These are phyloP conservation scores for Xylaria intraflava DNA, from an alignment of 495 filamentous ascomycete genomes.

Conservation along the genomic window DNA sequence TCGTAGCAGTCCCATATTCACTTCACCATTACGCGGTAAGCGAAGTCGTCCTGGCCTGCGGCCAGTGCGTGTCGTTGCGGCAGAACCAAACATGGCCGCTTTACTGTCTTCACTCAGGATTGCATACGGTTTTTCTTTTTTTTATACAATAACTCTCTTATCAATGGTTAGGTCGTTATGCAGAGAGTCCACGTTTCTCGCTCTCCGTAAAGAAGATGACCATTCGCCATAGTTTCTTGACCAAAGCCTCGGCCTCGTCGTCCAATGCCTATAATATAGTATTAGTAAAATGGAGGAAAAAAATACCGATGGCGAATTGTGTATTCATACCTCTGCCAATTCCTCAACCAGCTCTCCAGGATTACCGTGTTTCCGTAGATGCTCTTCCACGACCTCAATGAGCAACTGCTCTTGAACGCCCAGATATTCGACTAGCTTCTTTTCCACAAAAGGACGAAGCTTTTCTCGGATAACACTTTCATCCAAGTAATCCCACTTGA, in stretches of 20 bases:
- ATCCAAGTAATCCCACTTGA: conserved; percentile 94
- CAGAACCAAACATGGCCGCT: not conserved
- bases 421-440: conserved; percentile 94
- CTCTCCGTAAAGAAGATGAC: conserved; percentile 96
- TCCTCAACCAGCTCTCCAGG: conserved; percentile 79
- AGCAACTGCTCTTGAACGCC: conserved; percentile 95
- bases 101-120: not conserved
- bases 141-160: conserved; percentile 3
- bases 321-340: conserved; percentile 64
- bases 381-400: conserved; percentile 85
- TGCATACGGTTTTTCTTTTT: conserved; percentile 2
- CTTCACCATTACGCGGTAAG: not conserved
- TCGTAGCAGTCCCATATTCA: not conserved
- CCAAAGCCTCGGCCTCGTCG: conserved; percentile 88
- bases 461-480: conserved; percentile 77
- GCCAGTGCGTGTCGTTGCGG: not conserved
- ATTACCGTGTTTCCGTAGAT: conserved; percentile 67
- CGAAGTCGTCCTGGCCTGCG: not conserved
- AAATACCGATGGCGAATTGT: conserved; percentile 2
- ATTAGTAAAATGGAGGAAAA: conserved; percentile 16
- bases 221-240: conserved; percentile 97
- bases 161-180: conserved; percentile 27
- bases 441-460: conserved; percentile 90
- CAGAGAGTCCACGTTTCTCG: conserved; percentile 82
- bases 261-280: conserved; percentile 62